These are phyloP conservation scores for Candida andamanensis DNA, from an alignment of 805 yeast species.

Conservation along the genomic window DNA sequence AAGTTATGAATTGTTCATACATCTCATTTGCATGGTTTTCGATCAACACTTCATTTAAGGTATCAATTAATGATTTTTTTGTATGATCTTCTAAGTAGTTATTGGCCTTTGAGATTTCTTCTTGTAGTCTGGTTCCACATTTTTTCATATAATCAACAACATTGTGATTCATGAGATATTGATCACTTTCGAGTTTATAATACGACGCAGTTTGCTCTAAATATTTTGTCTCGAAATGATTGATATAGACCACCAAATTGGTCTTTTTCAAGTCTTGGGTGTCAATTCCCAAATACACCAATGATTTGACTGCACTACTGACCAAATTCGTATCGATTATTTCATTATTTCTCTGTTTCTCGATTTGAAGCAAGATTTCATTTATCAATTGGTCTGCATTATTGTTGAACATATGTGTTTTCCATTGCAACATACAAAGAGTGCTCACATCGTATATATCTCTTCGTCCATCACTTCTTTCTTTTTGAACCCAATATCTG, in stretches of 20 bases:
- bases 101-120: slow-evolving; percentile 75
- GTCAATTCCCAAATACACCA: slow-evolving; percentile 88
- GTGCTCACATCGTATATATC: slow-evolving; percentile 91
- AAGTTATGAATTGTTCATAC: slow-evolving; percentile 69
- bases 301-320: slow-evolving; percentile 73
- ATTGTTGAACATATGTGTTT: slow-evolving; percentile 68
- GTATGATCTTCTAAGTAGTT: slow-evolving; percentile 84
- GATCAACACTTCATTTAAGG: slow-evolving; percentile 72
- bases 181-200: slow-evolving; percentile 62
- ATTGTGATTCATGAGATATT: slow-evolving; percentile 64
- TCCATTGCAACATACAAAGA: slow-evolving; percentile 84
- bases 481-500: slow-evolving; percentile 96
- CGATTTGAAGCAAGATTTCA: slow-evolving; percentile 73
- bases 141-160: slow-evolving; percentile 87
- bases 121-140: slow-evolving; percentile 76
- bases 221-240: slow-evolving; percentile 73
- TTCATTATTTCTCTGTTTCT: slow-evolving; percentile 73
- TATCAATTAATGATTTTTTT: slow-evolving; percentile 67
- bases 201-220: slow-evolving; percentile 64
- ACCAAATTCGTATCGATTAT: slow-evolving; percentile 62
- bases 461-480: slow-evolving; percentile 86
- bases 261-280: slow-evolving; percentile 83
- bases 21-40: slow-evolving; percentile 70
- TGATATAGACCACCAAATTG: slow-evolving; percentile 75
- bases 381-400: slow-evolving; percentile 55